Conservation (phyloP, 108 stramenopile species). For the Pseudonitzschia delicatissima region DNA sequence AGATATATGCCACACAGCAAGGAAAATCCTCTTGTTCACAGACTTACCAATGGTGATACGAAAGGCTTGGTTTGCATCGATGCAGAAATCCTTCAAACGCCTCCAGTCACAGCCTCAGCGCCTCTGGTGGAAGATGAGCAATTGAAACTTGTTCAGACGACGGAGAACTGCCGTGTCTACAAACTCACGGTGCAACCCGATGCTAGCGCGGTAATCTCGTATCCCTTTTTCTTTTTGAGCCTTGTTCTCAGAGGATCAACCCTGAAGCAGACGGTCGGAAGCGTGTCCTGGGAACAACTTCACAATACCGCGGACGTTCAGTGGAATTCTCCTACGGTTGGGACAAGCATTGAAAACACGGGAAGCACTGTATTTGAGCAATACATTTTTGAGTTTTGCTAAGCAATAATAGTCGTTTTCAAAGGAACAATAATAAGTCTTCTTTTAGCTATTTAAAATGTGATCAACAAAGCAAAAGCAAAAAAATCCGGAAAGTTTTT, state of each 20-base stretch:
- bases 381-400: constrained; percentile 69
- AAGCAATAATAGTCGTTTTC: too few species aligned
- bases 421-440: neutral
- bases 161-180: constrained; percentile 62
- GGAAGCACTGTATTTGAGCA: constrained; percentile 42
- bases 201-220: constrained; percentile 43
- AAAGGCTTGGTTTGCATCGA: constrained; percentile 61
- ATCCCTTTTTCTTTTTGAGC: constrained; percentile 68
- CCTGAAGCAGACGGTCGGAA: constrained; percentile 20
- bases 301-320: constrained; percentile 35
- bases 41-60: constrained; percentile 47
- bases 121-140: constrained; percentile 28
- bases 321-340: constrained; percentile 46
- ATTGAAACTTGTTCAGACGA: constrained; percentile 50
- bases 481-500: too few species aligned
- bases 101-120: constrained; percentile 45
- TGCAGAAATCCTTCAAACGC: constrained; percentile 55
- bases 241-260: constrained; percentile 39
- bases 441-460: neutral
- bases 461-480: too few species aligned
- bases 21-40: constrained; percentile 63
- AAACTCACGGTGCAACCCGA: constrained; percentile 51
- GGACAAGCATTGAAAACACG: constrained; percentile 39
- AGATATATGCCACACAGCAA: constrained; percentile 34
- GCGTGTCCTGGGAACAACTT: constrained; percentile 26